These are phyloP conservation scores for Phoenix roebelenii DNA, from an alignment of 176 grass and related monocot species.

Conservation along the genomic window DNA sequence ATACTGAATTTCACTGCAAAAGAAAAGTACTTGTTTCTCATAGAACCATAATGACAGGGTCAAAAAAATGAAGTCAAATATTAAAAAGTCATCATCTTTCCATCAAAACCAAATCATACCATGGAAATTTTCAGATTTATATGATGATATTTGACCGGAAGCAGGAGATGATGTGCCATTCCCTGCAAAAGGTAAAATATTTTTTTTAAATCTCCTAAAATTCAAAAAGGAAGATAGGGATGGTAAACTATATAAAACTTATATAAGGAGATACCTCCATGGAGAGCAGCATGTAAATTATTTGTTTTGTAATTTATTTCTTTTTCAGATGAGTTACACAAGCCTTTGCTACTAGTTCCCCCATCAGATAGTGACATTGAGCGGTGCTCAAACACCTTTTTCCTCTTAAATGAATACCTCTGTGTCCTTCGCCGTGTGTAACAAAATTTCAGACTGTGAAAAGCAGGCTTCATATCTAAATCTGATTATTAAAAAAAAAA, in stretches of 20 bases:
- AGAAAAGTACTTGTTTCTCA: conserved; percentile 5
- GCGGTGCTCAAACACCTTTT: conserved; percentile 51
- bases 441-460: conserved; percentile 54
- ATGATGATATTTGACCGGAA: conserved; percentile 35
- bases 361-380: conserved; percentile 33
- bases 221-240: too few relatives aligned
- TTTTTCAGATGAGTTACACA: conserved; percentile 27
- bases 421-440: conserved; percentile 87
- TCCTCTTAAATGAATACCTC: conserved; percentile 77
- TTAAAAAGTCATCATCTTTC: conserved; percentile 1
- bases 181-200: conserved; percentile 26
- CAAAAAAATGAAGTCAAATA: not conserved
- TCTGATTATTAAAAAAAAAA: conserved; percentile 36
- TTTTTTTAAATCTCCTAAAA: too few relatives aligned
- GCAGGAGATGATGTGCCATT: conserved; percentile 36
- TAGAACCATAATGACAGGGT: not conserved
- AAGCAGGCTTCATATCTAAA: conserved; percentile 59
- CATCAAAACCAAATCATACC: conserved; percentile 14
- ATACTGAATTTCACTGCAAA: conserved; percentile 72
- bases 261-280: conserved; percentile 23
- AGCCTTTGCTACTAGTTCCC: conserved; percentile 4
- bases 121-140: conserved; percentile 39
- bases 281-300: conserved; percentile 20
- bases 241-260: too few relatives aligned
- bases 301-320: conserved; percentile 23